Base-by-base conservation (phyloP, 768 basidiomycete species). In the Dentipellis sp. region DNA sequence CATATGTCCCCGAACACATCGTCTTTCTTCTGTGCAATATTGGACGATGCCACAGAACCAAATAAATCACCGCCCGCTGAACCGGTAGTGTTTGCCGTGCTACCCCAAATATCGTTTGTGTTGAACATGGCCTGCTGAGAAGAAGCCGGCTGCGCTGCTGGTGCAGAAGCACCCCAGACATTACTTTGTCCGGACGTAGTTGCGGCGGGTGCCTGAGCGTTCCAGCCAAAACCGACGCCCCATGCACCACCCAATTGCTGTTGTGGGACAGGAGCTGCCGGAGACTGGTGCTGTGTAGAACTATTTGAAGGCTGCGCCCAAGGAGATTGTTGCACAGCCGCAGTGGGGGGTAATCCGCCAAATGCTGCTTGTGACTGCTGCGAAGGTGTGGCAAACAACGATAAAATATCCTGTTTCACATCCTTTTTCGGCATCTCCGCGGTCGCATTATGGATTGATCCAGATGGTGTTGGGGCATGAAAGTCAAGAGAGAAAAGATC, bases 401-500 rank as follows among this genome's bases (percentile, higher is more conserved):
- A 89, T 16, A 94, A 74, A 60, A 94, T 94, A 61, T 94, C 88
- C 54, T 89, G 79, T 62, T 92, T 94, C 47, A 84, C 78, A 63
- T 90, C 86, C 65, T 88, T 90, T 67, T 76, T 78, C 0, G 77
- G 74, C 46, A 66, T 68, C 14, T 71, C 64, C 6, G 68, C 59
- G 0, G 72, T 54, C 1, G 68, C 19, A 54, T 56, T 65, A 5
- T 63, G 62, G n/a, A 64, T 55, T 9, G 59, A 29, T 8, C 74
- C 46, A 6, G 73, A 51, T 23, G 72, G 61, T 2, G 79, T 63
- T 1, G 87, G 82, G 1, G 83, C 74, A 62, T 88, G 86, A 69
- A 94, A 95, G 68, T 94, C 91, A 54, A 94, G 82, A 23, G 85
- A 81, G 67, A 94, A 94, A 8, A 95, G 72, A 63, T 89, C 88